These are phyloP conservation scores for Byssothecium circinans DNA, from an alignment of 2,329 filamentous ascomycete genomes.

Conservation along the genomic window DNA sequence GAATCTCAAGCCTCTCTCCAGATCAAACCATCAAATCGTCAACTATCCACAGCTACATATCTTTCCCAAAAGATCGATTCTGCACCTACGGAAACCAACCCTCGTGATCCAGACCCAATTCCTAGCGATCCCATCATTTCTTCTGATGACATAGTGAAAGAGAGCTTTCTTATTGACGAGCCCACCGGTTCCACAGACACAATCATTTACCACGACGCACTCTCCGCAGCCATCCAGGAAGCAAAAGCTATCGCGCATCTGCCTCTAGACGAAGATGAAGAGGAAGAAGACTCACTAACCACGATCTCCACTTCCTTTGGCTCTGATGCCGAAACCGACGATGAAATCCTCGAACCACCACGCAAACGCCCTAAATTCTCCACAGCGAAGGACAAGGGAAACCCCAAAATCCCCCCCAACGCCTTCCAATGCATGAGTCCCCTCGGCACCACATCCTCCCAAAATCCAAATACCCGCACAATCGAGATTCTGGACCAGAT, in stretches of 20 bases:
- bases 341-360: conserved; percentile 24
- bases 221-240: conserved; percentile 67
- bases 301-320: conserved; percentile 27
- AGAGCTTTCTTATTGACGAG: conserved; percentile 29
- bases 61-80: conserved; percentile 41
- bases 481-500: conserved; percentile 79
- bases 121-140: conserved; percentile 4
- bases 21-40: conserved; percentile 53
- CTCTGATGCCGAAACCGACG: conserved; percentile 24
- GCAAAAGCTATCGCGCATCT: conserved; percentile 63
- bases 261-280: conserved; percentile 45
- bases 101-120: conserved; percentile 11
- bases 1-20: conserved; percentile 47
- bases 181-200: not conserved
- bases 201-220: conserved; percentile 56
- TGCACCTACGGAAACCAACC: conserved; percentile 40
- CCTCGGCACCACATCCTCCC: conserved; percentile 47
- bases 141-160: conserved; percentile 27
- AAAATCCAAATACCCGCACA: conserved; percentile 73
- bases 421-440: conserved; percentile 64
- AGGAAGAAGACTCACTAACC: conserved; percentile 29
- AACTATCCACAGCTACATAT: conserved; percentile 42
- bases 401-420: conserved; percentile 54
- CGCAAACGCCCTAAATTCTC: conserved; percentile 14
- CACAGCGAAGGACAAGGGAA: not conserved